phyloP scores from a whole-genome alignment of 495 filamentous ascomycete genomes.

The Neurospora terricola region DNA sequence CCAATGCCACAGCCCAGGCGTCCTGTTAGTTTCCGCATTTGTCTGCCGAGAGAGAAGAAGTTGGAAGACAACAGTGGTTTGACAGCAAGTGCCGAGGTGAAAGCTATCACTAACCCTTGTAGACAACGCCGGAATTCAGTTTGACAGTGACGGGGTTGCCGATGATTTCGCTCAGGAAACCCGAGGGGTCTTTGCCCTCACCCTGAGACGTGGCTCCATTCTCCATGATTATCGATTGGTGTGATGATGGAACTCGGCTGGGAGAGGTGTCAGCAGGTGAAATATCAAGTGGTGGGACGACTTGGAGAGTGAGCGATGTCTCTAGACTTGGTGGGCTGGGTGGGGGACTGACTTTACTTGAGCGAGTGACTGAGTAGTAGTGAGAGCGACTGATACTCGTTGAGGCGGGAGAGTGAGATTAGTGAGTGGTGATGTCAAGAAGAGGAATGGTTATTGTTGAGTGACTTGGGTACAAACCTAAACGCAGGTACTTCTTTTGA shows the following conservation, averaged over 20 bases:
- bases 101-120: constrained; percentile 58
- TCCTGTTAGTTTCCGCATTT: constrained; percentile 1
- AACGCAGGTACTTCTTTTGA: not conserved
- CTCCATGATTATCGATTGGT: constrained; percentile 47
- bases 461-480: not conserved
- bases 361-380: not conserved
- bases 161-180: constrained; percentile 86
- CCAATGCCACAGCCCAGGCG: not conserved
- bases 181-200: constrained; percentile 79
- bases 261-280: not conserved
- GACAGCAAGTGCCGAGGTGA: not conserved
- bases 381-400: not conserved
- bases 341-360: not conserved
- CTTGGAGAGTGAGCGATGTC: not conserved
- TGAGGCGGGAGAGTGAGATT: not conserved
- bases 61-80: not conserved
- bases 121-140: constrained; percentile 89
- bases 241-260: not conserved
- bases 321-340: not conserved
- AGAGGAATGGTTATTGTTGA: not conserved
- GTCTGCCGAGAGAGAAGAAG: not conserved
- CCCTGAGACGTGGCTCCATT: constrained; percentile 50
- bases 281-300: not conserved
- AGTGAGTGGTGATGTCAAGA: not conserved
- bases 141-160: constrained; percentile 88